A percentile compares a stretch with the other conserved stretches of the same genome.
Conservation (phyloP, 768 basidiomycete species). For the Leccinum olivaceopallidum region DNA sequence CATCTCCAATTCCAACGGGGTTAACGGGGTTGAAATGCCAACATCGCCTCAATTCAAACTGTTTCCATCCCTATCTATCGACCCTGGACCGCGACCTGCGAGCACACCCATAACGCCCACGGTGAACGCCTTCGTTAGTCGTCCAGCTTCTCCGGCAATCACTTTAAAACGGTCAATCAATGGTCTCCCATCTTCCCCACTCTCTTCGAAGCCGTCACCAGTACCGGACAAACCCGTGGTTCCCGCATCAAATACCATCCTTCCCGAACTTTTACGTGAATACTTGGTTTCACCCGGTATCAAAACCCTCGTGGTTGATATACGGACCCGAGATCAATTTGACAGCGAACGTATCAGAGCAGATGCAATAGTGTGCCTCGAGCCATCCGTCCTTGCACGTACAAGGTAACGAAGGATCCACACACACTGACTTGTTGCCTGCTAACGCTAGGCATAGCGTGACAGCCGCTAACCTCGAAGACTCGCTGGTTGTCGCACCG, state of each 20-base stretch:
- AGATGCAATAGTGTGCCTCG: slow-evolving; percentile 76
- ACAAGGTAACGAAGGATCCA: slow-evolving; percentile 50
- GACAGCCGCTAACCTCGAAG: slow-evolving; percentile 66
- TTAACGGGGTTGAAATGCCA: slow-evolving; percentile 31
- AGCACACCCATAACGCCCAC: slow-evolving; percentile 69
- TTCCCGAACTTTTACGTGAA: slow-evolving; percentile 56
- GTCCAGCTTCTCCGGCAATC: slow-evolving; percentile 60
- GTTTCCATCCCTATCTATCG: slow-evolving; percentile 46
- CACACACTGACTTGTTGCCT: slow-evolving; percentile 3
- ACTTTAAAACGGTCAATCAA: slow-evolving; percentile 45
- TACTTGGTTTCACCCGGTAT: slow-evolving; percentile 53
- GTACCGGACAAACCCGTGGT: slow-evolving; percentile 43
- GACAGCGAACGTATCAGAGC: slow-evolving; percentile 70
- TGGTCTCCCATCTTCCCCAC: slow-evolving; percentile 34
- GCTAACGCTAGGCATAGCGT: slow-evolving; percentile 47
- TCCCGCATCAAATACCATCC: slow-evolving; percentile 59
- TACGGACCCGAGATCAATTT: slow-evolving; percentile 77
- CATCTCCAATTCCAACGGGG: slow-evolving; percentile 33
- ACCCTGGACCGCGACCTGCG: slow-evolving; percentile 57
- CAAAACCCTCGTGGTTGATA: slow-evolving; percentile 77
- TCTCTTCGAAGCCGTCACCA: slow-evolving; percentile 32
- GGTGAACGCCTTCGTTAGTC: slow-evolving; percentile 55
- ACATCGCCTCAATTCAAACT: slow-evolving; percentile 32
- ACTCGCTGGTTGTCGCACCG: slow-evolving; percentile 71
- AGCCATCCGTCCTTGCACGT: slow-evolving; percentile 73